Conservation (phyloP, 2,329 filamentous ascomycete species). For the Atkinsonella texensis region DNA sequence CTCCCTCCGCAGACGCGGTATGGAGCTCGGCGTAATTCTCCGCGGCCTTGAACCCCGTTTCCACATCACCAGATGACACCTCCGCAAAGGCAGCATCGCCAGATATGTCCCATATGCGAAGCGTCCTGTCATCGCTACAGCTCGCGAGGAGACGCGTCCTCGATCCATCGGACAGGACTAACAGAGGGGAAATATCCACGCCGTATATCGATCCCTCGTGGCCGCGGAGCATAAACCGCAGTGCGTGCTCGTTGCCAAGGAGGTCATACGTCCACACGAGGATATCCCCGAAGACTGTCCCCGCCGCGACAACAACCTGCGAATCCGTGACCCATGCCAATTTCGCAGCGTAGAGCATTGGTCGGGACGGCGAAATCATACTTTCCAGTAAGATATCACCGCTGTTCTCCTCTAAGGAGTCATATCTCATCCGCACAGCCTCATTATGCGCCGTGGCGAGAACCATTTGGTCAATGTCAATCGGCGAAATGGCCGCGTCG, state of each 20-base stretch:
- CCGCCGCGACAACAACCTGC: slow-evolving; percentile 65
- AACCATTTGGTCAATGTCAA: slow-evolving; percentile 32
- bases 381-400: slow-evolving; percentile 27
- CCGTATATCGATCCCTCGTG: slow-evolving; percentile 95
- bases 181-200: slow-evolving; percentile 58
- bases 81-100: slow-evolving; percentile 20
- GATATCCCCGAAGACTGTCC: slow-evolving; percentile 91
- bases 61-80: slow-evolving; percentile 11
- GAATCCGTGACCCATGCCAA: slow-evolving; percentile 47
- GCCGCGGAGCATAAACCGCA: slow-evolving; percentile 44
- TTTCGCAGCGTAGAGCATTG: slow-evolving; percentile 79
- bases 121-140: slow-evolving; percentile 88
- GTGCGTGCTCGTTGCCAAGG: slow-evolving; percentile 8
- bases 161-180: slow-evolving; percentile 26
- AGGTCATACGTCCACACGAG: slow-evolving; percentile 68
- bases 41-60: slow-evolving; percentile 49
- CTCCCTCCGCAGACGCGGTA: slow-evolving; percentile 4
- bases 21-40: slow-evolving; percentile 13
- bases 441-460: slow-evolving; percentile 84
- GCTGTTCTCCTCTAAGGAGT: slow-evolving; percentile 18
- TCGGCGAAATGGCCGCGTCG: slow-evolving; percentile 45
- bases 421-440: slow-evolving; percentile 39
- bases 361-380: slow-evolving; percentile 55
- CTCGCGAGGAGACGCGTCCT: slow-evolving; percentile 61
- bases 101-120: slow-evolving; percentile 78